phyloP scores from a whole-genome alignment of 352 stramenopile genomes.

The Phytophthora aleatoria region DNA sequence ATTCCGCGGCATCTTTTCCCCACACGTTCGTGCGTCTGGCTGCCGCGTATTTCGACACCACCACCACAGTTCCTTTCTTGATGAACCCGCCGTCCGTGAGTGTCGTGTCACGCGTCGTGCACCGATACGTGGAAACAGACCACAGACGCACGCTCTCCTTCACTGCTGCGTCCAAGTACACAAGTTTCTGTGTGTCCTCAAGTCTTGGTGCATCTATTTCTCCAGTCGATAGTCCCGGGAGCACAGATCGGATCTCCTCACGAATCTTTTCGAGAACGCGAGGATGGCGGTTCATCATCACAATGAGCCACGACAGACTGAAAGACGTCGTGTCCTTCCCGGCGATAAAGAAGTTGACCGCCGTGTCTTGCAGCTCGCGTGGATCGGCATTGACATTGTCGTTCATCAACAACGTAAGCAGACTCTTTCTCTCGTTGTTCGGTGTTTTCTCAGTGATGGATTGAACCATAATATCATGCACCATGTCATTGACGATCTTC shows the following conservation, averaged over 20 bases:
- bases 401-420: constrained; percentile 19
- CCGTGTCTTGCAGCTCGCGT: constrained; percentile 54
- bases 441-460: constrained; percentile 10
- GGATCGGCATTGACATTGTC: constrained; percentile 18
- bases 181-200: constrained; percentile 52
- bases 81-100: constrained; percentile 63
- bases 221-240: constrained; percentile 35
- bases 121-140: constrained; percentile 20
- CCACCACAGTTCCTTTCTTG: constrained; percentile 40
- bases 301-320: constrained; percentile 59
- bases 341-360: constrained; percentile 68
- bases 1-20: constrained; percentile 48
- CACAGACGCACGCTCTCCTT: constrained; percentile 71
- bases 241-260: constrained; percentile 34
- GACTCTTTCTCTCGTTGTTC: background rate
- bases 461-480: constrained; percentile 12
- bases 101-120: constrained; percentile 37
- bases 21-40: constrained; percentile 47
- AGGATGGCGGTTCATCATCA: constrained; percentile 61
- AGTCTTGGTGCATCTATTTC: constrained; percentile 32
- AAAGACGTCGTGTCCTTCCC: constrained; percentile 62
- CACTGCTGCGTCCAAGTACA: constrained; percentile 68
- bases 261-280: constrained; percentile 43
- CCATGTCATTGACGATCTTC: constrained; percentile 26
- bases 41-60: constrained; percentile 56